Conservation (phyloP, 75 land plant genomes). For the Picea sitchensis region DNA sequence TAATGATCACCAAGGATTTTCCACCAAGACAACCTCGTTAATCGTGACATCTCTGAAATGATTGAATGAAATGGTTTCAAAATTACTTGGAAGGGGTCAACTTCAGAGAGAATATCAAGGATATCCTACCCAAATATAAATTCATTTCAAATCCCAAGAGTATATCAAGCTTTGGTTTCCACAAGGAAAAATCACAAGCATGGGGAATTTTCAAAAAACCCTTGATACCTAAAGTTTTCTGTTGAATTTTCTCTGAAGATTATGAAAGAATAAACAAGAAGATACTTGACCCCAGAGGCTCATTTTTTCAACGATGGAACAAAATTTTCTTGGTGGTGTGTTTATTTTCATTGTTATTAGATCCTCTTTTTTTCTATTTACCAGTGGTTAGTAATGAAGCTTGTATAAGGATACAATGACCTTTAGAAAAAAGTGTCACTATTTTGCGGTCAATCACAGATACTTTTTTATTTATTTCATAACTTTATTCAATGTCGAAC, state of each 20-base stretch:
- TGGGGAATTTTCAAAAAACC: neutral
- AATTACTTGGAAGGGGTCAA: neutral
- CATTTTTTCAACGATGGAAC: conserved; percentile 64
- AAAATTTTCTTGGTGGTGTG: conserved; percentile 51
- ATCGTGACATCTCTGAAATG: too few species aligned
- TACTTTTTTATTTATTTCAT: conserved; percentile 49
- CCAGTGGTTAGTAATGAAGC: conserved; percentile 31
- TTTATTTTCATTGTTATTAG: conserved; percentile 40
- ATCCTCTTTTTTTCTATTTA: conserved; percentile 56
- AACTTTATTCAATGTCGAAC: conserved; percentile 67
- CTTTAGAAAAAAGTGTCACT: conserved; percentile 31
- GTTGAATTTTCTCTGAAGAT: conserved; percentile 17
- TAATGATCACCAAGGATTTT: too few species aligned
- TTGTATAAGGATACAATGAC: conserved; percentile 38
- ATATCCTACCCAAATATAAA: neutral
- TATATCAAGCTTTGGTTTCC: neutral
- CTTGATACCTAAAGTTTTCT: neutral
- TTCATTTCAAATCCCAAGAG: neutral
- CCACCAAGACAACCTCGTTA: too few species aligned
- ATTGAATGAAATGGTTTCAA: neutral
- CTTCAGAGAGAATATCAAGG: neutral
- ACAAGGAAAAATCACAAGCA: neutral
- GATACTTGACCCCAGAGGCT: conserved; percentile 69
- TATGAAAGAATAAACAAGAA: conserved; percentile 25
- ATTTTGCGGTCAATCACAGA: conserved; percentile 51